Percentiles rank a stretch among this genome's conserved stretches.
phyloP scores from a whole-genome alignment of 345 rosid genomes.

The Citrus maxima region DNA sequence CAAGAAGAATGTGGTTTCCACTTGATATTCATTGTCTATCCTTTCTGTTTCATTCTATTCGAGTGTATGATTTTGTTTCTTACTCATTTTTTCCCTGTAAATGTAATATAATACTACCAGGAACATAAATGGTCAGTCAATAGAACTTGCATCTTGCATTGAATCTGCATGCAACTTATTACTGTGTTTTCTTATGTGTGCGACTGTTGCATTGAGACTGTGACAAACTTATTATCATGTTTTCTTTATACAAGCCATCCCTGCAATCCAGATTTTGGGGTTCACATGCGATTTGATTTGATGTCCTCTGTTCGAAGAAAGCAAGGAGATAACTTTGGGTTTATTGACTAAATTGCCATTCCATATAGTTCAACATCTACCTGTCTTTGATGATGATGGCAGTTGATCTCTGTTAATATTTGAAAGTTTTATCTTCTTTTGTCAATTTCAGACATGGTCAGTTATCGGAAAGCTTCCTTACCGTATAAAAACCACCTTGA shows the following conservation, averaged over 20 bases:
- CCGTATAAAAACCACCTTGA: constrained; percentile 63
- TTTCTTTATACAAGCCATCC: background rate
- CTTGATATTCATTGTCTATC: background rate
- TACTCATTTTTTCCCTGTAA: background rate
- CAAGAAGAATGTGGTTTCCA: background rate
- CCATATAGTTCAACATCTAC: background rate
- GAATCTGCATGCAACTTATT: background rate
- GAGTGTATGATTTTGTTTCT: background rate
- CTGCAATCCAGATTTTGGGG: background rate
- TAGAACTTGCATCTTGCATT: background rate
- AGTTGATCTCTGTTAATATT: background rate
- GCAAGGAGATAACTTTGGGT: background rate
- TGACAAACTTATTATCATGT: background rate
- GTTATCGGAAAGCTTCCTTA: constrained; percentile 80
- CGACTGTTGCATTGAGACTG: no score
- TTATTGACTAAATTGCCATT: background rate
- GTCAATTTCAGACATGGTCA: constrained; percentile 66
- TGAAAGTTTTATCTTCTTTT: background rate
- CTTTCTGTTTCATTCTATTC: background rate
- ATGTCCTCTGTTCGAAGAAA: background rate
- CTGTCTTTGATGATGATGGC: background rate
- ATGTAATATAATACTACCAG: background rate
- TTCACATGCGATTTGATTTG: no score
- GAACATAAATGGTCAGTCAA: background rate
- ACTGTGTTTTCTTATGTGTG: no score